Evolutionary conservation across 2,329 filamentous ascomycete genomes (phyloP).

Genomic region (Didymella lethalis): DNA sequence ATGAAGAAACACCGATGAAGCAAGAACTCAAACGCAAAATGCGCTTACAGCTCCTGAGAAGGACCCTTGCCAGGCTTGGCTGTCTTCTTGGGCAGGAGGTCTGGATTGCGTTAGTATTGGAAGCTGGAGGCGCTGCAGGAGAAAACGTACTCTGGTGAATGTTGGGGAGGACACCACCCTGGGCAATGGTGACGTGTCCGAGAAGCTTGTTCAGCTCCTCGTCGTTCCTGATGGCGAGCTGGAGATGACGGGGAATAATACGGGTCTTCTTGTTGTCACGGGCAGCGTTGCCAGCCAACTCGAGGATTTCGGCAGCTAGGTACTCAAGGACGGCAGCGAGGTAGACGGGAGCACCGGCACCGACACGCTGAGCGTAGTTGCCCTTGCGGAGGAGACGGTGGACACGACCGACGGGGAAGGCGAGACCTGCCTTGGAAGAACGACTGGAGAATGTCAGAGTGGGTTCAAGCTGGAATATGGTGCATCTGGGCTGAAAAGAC

Average conservation of each 20-base stretch:
- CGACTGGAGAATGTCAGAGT: constrained; percentile 67
- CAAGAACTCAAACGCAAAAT: constrained; percentile 46
- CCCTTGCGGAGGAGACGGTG: constrained; percentile 98
- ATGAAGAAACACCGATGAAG: constrained; percentile 55
- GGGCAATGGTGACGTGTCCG: constrained; percentile 94
- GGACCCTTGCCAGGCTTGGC: constrained; percentile 90
- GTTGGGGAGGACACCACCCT: constrained; percentile 96
- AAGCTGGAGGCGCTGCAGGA: constrained; percentile 2
- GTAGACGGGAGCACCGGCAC: constrained; percentile 97
- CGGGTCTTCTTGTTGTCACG: constrained; percentile 99
- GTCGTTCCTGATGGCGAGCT: constrained; percentile 99
- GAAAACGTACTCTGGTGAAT: constrained; percentile 88
- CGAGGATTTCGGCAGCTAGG: constrained; percentile 97
- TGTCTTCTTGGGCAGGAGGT: constrained; percentile 99
- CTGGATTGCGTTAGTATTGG: constrained; percentile 62
- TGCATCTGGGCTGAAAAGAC: constrained; percentile 27
- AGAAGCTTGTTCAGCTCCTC: constrained; percentile 99
- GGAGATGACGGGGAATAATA: constrained; percentile 98
- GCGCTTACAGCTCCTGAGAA: constrained; percentile 89
- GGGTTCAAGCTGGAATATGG: constrained; percentile 25
- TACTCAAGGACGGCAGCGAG: constrained; percentile 98
- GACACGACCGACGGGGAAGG: constrained; percentile 98
- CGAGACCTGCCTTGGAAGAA: constrained; percentile 98
- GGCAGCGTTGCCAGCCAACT: constrained; percentile 97
- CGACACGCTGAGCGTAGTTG: constrained; percentile 99